Base-by-base conservation (phyloP, 2,329 filamentous ascomycete species). In the Penicillium hordei region DNA sequence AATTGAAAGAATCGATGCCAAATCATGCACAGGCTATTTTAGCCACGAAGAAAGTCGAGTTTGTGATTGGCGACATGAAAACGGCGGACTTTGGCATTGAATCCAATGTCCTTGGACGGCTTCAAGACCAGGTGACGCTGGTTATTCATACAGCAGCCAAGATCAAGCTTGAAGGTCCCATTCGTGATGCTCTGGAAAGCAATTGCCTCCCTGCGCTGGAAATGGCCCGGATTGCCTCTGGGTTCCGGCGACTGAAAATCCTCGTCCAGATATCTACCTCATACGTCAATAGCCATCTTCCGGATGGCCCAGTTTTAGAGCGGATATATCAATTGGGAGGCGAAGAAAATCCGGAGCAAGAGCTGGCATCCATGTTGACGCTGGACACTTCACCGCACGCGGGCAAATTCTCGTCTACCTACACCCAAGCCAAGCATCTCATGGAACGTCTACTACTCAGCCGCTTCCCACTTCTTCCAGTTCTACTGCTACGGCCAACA, bases 101-200 rank as follows among this genome's bases (percentile, higher is more conserved):
- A 4, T 8, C 52, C 5, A 33, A 27, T 1, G 45, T 53, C 13
- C 38, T 72, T 19, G 38, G 61, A 17, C 45, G 55, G 19, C 52
- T 73, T 15, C 63, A 61, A 10, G 58, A 65, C n/a, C 58, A 72
- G 55, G 67, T 73, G n/a, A 73, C 71, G 1, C 54, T 72, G 10
- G 66, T 68, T 3, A 73, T 73, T 9, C 70, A 73, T 34, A 60
- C 70, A 1, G 70, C 70, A 10, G 71, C 70, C n/a, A 72, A 65
- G 17, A 73, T 73, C 52, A 63, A 64, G 1, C 64, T 73, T 3
- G 68, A 70, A 31, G 65, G 68, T 7, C 60, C 57, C 43, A 60
- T 72, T 10, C 48, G 59, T 1, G 68, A 72, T 21, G 64, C 70
- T 5, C 57, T 72, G 15, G 64, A 70, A 48, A 68, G 66, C 45